phyloP scores from a whole-genome alignment of 805 yeast genomes.

The Ogataea methylovora region DNA sequence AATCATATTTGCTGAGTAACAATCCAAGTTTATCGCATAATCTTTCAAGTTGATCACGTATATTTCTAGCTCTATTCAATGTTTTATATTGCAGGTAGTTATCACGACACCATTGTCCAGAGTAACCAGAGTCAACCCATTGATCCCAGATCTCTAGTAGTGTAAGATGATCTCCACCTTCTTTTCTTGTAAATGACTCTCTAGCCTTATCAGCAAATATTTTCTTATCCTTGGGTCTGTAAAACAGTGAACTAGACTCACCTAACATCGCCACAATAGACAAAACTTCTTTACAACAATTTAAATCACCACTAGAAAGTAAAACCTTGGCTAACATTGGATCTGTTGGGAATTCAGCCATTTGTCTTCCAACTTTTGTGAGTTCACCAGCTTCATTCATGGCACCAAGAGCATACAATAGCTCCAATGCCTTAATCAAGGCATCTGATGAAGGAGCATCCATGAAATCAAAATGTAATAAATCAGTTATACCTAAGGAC shows the following conservation, averaged over 20 bases:
- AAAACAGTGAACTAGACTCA: slow-evolving; percentile 65
- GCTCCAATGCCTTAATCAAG: slow-evolving; percentile 67
- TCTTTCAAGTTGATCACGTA: slow-evolving; percentile 59
- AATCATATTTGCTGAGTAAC: slow-evolving; percentile 21
- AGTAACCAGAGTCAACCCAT: slow-evolving; percentile 63
- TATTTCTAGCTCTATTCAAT: slow-evolving; percentile 57
- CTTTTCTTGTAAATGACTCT: slow-evolving; percentile 40
- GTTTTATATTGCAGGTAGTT: slow-evolving; percentile 74
- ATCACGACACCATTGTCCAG: slow-evolving; percentile 79
- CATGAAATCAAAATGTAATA: slow-evolving; percentile 80
- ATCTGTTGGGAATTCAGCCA: slow-evolving; percentile 91
- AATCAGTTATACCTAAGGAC: slow-evolving; percentile 78
- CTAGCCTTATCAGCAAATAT: slow-evolving; percentile 60
- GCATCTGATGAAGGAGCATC: slow-evolving; percentile 80
- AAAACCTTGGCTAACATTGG: slow-evolving; percentile 82
- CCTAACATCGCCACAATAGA: slow-evolving; percentile 79
- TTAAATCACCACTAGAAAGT: slow-evolving; percentile 49
- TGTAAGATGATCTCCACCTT: slow-evolving; percentile 74
- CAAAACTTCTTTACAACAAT: slow-evolving; percentile 62
- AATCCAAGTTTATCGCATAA: slow-evolving; percentile 52
- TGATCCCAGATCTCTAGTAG: slow-evolving; percentile 67
- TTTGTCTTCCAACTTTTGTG: slow-evolving; percentile 69
- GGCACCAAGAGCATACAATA: slow-evolving; percentile 83
- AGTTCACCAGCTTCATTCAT: slow-evolving; percentile 71
- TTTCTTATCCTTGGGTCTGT: slow-evolving; percentile 60